Conservation (phyloP, 306 rosid species). For the Vigna trinervia region DNA sequence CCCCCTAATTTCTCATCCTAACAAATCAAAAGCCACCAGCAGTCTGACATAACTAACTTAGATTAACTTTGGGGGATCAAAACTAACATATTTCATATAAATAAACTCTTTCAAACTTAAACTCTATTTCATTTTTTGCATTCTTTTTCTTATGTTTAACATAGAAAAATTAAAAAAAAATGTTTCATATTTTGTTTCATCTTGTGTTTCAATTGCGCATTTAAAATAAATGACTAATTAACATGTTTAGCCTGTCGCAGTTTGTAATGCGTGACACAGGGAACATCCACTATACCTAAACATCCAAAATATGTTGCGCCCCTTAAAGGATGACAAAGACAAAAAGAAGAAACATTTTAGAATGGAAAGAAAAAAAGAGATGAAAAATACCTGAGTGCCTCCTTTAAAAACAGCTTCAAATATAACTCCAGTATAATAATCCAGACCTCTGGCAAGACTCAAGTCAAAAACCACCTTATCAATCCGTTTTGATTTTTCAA, state of each 20-base stretch:
- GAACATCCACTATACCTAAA: neutral
- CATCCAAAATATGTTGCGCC: neutral
- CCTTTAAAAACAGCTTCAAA: slow-evolving; percentile 94
- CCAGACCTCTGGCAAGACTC: slow-evolving; percentile 98
- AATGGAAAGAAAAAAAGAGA: slow-evolving; percentile 14
- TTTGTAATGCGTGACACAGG: slow-evolving; percentile 1
- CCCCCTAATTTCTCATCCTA: neutral
- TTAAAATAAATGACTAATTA: slow-evolving; percentile 20
- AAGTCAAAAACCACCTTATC: slow-evolving; percentile 87
- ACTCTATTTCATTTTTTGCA: neutral
- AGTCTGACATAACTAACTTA: neutral
- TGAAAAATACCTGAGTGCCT: slow-evolving; percentile 71
- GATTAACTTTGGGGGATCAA: neutral
- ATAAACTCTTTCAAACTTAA: neutral
- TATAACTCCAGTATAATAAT: slow-evolving; percentile 94
- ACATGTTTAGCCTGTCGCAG: slow-evolving; percentile 23
- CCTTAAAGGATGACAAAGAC: neutral
- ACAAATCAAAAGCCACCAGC: neutral
- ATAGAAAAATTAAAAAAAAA: neutral
- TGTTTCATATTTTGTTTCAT: too few species aligned
- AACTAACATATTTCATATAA: neutral
- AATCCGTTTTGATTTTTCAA: slow-evolving; percentile 73
- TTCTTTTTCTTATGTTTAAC: neutral
- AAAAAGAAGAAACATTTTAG: slow-evolving; percentile 17
- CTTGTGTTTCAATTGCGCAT: neutral